Percentiles rank a stretch among this genome's conserved stretches.
Evolutionary conservation across 1,139 yeast species (phyloP).

Genomic region (Debaryomyces fabryi): DNA sequence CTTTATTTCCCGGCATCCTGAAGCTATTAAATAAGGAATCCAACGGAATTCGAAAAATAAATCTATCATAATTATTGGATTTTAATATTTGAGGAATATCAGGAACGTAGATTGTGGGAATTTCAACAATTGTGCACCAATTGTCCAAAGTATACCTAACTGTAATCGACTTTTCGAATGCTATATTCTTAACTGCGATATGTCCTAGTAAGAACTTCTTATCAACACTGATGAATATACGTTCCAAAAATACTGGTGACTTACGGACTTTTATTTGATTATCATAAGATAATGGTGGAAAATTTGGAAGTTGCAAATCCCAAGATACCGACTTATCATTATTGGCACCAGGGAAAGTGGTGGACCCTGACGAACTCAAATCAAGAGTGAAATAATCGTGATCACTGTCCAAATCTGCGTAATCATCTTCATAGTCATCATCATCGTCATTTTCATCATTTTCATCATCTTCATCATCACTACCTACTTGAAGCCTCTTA

Average conservation of each 20-base stretch:
- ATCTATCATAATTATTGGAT: conserved; percentile 56
- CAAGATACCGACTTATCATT: conserved; percentile 38
- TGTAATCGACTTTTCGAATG: conserved; percentile 63
- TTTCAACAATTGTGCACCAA: conserved; percentile 75
- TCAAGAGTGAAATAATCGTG: conserved; percentile 18
- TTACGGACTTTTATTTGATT: conserved; percentile 34
- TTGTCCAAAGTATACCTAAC: conserved; percentile 68
- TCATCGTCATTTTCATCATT: conserved; percentile 27
- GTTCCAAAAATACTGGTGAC: conserved; percentile 63
- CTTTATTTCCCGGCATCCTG: conserved; percentile 16
- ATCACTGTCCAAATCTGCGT: conserved; percentile 16
- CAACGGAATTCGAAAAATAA: conserved; percentile 56
- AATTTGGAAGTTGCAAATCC: conserved; percentile 54
- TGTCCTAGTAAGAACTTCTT: conserved; percentile 65
- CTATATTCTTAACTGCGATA: conserved; percentile 70
- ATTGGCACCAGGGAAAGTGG: conserved; percentile 29
- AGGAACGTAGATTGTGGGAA: conserved; percentile 63
- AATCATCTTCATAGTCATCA: conserved; percentile 24
- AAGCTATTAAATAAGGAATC: conserved; percentile 39
- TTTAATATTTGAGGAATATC: conserved; percentile 59
- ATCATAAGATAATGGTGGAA: conserved; percentile 43
- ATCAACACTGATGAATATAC: conserved; percentile 60
- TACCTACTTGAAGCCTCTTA: conserved; percentile 12
- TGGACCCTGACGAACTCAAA: conserved; percentile 18
- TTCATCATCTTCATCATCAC: conserved; percentile 24